Conservation (phyloP, 257 asterid species). For the Solanum paucissectum region DNA sequence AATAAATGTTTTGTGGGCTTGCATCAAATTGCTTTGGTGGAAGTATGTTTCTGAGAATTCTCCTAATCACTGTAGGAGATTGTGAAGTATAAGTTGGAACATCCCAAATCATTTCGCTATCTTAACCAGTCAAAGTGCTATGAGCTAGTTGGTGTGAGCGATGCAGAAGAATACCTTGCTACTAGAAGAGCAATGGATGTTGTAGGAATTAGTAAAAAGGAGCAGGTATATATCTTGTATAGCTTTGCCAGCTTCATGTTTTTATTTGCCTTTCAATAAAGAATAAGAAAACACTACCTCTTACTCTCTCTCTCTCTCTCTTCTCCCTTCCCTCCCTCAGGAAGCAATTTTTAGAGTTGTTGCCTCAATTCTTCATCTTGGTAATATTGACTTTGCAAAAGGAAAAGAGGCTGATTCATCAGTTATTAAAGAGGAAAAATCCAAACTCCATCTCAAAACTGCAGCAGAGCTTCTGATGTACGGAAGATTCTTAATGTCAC, state of each 20-base stretch:
- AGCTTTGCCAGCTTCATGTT: not conserved
- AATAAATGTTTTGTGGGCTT: not conserved
- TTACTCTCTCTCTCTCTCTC: not conserved
- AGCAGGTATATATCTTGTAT: slow-evolving; percentile 46
- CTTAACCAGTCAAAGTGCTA: slow-evolving; percentile 91
- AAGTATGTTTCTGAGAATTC: slow-evolving; percentile 6
- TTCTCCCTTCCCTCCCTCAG: slow-evolving; percentile 28
- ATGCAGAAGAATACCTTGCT: slow-evolving; percentile 86
- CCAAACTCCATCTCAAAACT: slow-evolving; percentile 80
- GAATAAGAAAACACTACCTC: not conserved
- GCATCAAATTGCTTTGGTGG: not conserved
- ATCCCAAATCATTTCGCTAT: slow-evolving; percentile 82
- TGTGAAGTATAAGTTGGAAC: slow-evolving; percentile 69
- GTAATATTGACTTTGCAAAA: slow-evolving; percentile 82
- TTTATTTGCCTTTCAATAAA: not conserved
- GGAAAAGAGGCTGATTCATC: slow-evolving; percentile 92
- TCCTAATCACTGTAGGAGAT: slow-evolving; percentile 53
- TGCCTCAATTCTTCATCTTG: slow-evolving; percentile 90
- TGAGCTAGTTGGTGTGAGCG: slow-evolving; percentile 73
- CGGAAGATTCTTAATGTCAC: slow-evolving; percentile 19
- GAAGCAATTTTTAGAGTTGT: slow-evolving; percentile 97
- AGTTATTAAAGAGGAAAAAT: slow-evolving; percentile 59
- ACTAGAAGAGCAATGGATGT: slow-evolving; percentile 96
- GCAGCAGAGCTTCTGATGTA: slow-evolving; percentile 88
- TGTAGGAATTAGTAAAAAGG: slow-evolving; percentile 83